Evolutionary conservation across 441 rosid genomes (phyloP), one percentile per base, ranked within the genome.

Genomic region (Bocquillonia castaneifolia): DNA sequence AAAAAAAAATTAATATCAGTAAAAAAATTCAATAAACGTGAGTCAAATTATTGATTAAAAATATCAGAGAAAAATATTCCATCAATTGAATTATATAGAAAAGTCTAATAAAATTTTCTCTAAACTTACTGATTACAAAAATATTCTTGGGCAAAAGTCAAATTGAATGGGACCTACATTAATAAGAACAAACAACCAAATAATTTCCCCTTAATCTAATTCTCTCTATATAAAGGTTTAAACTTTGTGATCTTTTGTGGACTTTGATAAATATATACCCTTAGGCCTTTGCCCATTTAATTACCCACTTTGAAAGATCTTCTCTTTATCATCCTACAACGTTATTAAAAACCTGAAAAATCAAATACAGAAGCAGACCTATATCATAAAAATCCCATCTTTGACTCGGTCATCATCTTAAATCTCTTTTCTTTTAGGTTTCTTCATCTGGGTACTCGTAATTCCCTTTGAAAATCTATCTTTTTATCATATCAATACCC

Each of bases 361-460:
- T 50, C 26, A 62, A 53, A 51, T 10, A 54, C 10, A 55, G 56
- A 70, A 42, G n/a, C 25, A 32, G 5, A 63, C 29, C 34, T 8
- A 6, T 9, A n/a, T 53, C 54, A 39, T 17, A 52, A 66, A 61
- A 70, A 52, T 63, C 63, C 51, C 56, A 28, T 65, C 20, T 28
- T 65, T 65, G 65, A 51, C 53, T 29, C 17, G 6, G 75, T 62
- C 72, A 45, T 64, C 50, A 25, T 51, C 9, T 48, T 64, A 12
- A 23, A 50, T 44, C 47, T 53, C 48, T 31, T 39, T n/a, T 34
- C 6, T 6, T 29, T 23, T 37, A 36, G 44, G 42, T 34, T 59
- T 34, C 15, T 37, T 22, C 31, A 20, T 59, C 73, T 61, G 67
- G 54, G 39, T 56, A 17, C 14, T 47, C 15, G n/a, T 45, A 29